phyloP scores from a whole-genome alignment of 164 flowering plant genomes.

The Piper betle region DNA sequence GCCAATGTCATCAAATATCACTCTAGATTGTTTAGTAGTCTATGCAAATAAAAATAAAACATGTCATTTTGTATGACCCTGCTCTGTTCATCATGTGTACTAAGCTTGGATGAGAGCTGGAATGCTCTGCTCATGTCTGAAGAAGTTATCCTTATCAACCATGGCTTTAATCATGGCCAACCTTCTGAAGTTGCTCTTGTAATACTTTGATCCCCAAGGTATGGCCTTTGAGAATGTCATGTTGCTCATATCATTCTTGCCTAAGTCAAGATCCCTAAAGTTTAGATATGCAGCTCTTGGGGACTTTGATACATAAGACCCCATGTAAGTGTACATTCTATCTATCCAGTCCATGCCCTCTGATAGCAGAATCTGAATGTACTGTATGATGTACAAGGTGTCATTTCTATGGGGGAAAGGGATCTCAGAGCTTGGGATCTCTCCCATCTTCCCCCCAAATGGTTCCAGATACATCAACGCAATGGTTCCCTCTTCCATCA shows the following conservation, averaged over 20 bases:
- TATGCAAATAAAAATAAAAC: not conserved
- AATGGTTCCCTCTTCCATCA: not conserved
- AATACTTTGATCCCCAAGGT: conserved; percentile 7
- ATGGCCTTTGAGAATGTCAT: not conserved
- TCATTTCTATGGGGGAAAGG: conserved; percentile 8
- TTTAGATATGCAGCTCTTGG: conserved; percentile 11
- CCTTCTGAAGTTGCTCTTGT: conserved; percentile 5
- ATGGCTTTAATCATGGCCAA: conserved; percentile 3
- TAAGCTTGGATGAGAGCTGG: not conserved
- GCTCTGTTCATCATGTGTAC: not conserved
- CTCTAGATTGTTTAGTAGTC: too few relatives aligned
- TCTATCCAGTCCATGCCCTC: conserved; percentile 2
- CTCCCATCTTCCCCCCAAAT: conserved; percentile 5
- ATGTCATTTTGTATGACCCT: not conserved
- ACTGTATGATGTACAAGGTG: conserved; percentile 2
- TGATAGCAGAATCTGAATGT: not conserved
- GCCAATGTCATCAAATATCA: too few relatives aligned
- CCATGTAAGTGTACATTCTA: conserved; percentile 5
- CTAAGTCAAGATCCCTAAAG: conserved; percentile 11
- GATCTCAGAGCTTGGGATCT: conserved; percentile 2
- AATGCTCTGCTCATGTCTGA: conserved; percentile 10
- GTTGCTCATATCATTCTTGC: not conserved
- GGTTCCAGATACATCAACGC: conserved; percentile 1
- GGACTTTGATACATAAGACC: conserved; percentile 5
- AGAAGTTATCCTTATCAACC: conserved; percentile 7